Conservation (phyloP, 1,284 basidiomycete species). For the Ceratobasidium sp. region DNA sequence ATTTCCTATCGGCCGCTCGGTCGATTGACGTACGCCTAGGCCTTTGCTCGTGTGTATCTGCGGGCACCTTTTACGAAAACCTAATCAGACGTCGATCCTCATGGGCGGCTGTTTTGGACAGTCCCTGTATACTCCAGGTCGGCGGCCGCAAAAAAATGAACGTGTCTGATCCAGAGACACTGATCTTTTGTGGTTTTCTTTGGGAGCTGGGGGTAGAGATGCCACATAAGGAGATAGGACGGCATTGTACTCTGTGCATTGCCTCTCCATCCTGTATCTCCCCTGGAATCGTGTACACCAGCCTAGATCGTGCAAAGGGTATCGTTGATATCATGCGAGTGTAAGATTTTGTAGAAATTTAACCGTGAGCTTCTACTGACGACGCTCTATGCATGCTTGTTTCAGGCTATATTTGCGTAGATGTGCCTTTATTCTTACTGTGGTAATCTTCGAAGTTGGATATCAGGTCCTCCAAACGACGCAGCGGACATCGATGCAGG, state of each 20-base stretch:
- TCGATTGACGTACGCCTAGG: too few species aligned
- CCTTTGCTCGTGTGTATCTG: background rate
- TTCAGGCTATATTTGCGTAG: too few species aligned
- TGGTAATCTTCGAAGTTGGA: too few species aligned
- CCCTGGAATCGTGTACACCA: too few species aligned
- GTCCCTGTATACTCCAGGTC: too few species aligned
- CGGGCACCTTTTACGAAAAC: too few species aligned
- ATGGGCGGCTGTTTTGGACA: constrained; percentile 15
- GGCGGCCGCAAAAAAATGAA: too few species aligned
- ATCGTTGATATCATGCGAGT: background rate
- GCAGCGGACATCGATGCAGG: constrained; percentile 39
- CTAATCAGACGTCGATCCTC: constrained; percentile 26
- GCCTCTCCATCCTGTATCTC: too few species aligned
- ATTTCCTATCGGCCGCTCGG: too few species aligned
- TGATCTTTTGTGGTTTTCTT: background rate
- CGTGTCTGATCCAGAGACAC: too few species aligned
- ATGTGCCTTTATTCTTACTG: too few species aligned
- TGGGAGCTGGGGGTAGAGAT: background rate
- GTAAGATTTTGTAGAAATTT: background rate
- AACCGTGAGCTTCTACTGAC: background rate
- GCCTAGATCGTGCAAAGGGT: constrained; percentile 16
- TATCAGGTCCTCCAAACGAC: constrained; percentile 3
- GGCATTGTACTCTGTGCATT: background rate
- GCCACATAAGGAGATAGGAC: background rate
- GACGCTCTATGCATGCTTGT: background rate